Evolutionary conservation across 1,284 basidiomycete species (phyloP).

Genomic region (Melanopsichium pennsylvanicum): DNA sequence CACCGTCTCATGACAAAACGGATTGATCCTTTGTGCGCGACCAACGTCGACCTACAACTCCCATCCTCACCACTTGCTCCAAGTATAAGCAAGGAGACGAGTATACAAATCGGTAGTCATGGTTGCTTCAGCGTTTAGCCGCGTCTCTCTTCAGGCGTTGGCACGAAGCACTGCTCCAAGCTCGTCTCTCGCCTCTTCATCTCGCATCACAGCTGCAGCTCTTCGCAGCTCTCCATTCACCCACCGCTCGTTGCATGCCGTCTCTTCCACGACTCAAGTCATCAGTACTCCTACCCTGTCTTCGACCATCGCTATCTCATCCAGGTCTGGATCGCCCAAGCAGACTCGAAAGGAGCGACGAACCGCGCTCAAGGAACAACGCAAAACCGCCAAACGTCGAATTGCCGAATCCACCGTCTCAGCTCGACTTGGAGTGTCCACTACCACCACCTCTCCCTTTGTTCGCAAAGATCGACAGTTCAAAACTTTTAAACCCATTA

Average conservation of each 20-base stretch:
- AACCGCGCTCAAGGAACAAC: constrained; percentile 45
- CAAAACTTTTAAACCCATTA: constrained; percentile 89
- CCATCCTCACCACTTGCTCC: not conserved
- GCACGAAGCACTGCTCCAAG: constrained; percentile 20
- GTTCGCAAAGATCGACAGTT: constrained; percentile 69
- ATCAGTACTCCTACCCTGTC: not conserved
- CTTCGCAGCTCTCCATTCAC: not conserved
- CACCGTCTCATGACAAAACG: too few relatives aligned
- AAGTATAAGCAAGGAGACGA: too few relatives aligned
- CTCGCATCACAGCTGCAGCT: constrained; percentile 23
- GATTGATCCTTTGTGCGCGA: too few relatives aligned
- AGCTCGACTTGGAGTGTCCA: constrained; percentile 54
- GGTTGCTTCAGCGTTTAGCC: constrained; percentile 26
- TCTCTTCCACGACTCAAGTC: constrained; percentile 27
- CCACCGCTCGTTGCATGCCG: constrained; percentile 16
- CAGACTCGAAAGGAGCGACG: constrained; percentile 53
- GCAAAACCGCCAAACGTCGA: constrained; percentile 40
- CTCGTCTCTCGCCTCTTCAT: constrained; percentile 16
- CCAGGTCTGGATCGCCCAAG: constrained; percentile 5
- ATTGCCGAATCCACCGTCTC: constrained; percentile 50
- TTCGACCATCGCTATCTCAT: not conserved
- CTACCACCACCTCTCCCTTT: constrained; percentile 51
- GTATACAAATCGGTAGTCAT: constrained; percentile 6
- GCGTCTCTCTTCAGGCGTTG: constrained; percentile 28
- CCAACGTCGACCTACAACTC: not conserved